A percentile compares a stretch with the other conserved stretches of the same genome.
phyloP scores from a whole-genome alignment of 768 basidiomycete genomes.

The Mycena alexandri region DNA sequence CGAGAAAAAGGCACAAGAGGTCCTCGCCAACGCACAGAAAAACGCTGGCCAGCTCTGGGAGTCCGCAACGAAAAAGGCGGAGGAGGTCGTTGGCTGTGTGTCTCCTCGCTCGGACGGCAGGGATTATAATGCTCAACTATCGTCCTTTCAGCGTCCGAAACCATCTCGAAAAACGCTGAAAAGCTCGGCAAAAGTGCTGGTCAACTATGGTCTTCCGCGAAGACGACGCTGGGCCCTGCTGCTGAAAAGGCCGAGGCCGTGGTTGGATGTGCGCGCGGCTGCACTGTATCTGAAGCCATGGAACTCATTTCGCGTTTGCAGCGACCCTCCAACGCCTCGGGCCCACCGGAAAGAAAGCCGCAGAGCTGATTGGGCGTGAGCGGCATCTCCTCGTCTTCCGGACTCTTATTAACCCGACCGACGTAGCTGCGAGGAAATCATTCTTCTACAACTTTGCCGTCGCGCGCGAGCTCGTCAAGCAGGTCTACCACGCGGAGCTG shows the following conservation, averaged over 20 bases:
- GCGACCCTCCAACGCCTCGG: constrained; percentile 46
- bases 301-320: not conserved
- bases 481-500: constrained; percentile 80
- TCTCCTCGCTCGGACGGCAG: not conserved
- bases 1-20: constrained; percentile 81
- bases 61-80: constrained; percentile 59
- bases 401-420: not conserved
- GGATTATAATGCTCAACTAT: not conserved
- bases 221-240: constrained; percentile 54
- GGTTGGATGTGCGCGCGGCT: constrained; percentile 58
- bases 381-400: constrained; percentile 15
- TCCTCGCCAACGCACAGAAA: constrained; percentile 70
- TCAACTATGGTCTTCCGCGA: constrained; percentile 36
- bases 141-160: constrained; percentile 21
- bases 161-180: constrained; percentile 36
- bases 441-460: constrained; percentile 85
- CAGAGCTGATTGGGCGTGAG: constrained; percentile 65
- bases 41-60: constrained; percentile 66
- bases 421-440: constrained; percentile 75
- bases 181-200: constrained; percentile 36
- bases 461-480: constrained; percentile 79
- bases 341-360: constrained; percentile 66
- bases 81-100: constrained; percentile 55
- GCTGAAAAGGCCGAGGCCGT: constrained; percentile 58
- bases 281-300: not conserved